Conservation (phyloP, 257 asterid genomes). For the Penstemon eatonii region DNA sequence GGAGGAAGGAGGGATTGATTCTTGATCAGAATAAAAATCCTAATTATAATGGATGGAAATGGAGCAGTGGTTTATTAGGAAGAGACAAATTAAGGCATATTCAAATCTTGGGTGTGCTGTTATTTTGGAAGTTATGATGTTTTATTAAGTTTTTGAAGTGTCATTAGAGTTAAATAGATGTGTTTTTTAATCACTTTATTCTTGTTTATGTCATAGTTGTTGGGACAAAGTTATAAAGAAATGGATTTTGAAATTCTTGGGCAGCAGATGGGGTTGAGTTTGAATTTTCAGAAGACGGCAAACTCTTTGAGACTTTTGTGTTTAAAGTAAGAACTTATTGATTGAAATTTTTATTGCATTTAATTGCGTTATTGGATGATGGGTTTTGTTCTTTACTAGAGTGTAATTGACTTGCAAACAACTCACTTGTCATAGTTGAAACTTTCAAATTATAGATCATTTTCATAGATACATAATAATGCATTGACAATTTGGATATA, state of each 20-base stretch:
- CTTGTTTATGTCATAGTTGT: constrained; percentile 39
- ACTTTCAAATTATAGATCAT: constrained; percentile 10
- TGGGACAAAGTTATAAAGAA: constrained; percentile 29
- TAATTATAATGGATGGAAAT: constrained; percentile 32
- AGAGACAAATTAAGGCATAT: constrained; percentile 58
- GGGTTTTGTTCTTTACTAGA: constrained; percentile 24
- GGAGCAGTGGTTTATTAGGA: constrained; percentile 34
- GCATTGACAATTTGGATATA: constrained; percentile 10
- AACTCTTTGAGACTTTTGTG: constrained; percentile 31
- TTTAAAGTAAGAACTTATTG: constrained; percentile 16
- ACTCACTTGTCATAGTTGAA: constrained; percentile 25
- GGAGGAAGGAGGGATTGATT: constrained; percentile 21
- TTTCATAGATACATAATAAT: not conserved
- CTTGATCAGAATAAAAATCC: constrained; percentile 30
- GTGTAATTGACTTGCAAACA: constrained; percentile 48
- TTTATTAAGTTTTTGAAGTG: constrained; percentile 35
- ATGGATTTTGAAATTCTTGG: constrained; percentile 19
- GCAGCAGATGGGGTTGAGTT: constrained; percentile 34
- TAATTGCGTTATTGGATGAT: constrained; percentile 10
- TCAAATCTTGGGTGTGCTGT: constrained; percentile 54
- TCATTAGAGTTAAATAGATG: constrained; percentile 25
- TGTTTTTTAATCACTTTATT: constrained; percentile 23
- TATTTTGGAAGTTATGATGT: constrained; percentile 69
- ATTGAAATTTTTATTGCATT: constrained; percentile 4
- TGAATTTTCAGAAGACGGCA: constrained; percentile 64